Conservation (phyloP, 2,329 filamentous ascomycete species). For the Xylogone sp. region DNA sequence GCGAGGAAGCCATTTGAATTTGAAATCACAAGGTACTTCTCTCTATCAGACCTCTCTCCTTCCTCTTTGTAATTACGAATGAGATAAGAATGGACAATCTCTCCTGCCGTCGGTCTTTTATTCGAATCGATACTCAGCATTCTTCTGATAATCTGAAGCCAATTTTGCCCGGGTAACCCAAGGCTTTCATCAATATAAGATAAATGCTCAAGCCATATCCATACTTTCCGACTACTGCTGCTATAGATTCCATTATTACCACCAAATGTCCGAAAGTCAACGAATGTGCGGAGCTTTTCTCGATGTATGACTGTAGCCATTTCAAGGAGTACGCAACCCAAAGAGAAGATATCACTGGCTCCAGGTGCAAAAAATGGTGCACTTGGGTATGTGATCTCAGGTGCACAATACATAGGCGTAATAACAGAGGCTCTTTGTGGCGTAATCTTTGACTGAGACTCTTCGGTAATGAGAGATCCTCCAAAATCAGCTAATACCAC, state of each 20-base stretch:
- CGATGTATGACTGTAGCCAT: constrained; percentile 13
- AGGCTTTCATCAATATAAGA: background rate
- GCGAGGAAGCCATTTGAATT: background rate
- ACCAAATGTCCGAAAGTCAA: background rate
- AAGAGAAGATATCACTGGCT: constrained; percentile 15
- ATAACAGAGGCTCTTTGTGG: background rate
- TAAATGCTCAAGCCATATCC: background rate
- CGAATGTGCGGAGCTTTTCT: background rate
- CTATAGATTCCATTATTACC: background rate
- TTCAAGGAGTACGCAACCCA: constrained; percentile 18
- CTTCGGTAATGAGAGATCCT: constrained; percentile 14
- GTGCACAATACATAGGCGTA: constrained; percentile 9
- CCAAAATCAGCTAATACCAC: constrained; percentile 18
- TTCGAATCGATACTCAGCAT: background rate
- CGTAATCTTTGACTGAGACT: constrained; percentile 10
- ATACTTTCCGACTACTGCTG: background rate
- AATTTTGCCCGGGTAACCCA: background rate
- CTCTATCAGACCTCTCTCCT: background rate
- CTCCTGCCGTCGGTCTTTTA: background rate
- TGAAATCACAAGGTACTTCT: background rate
- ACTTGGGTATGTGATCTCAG: constrained; percentile 8
- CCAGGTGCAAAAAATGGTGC: constrained; percentile 3
- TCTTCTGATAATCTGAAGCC: background rate
- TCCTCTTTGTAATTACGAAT: background rate
- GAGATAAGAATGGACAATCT: background rate